phyloP scores from a whole-genome alignment of 2,329 filamentous ascomycete genomes.

The Biscogniauxia sp. region DNA sequence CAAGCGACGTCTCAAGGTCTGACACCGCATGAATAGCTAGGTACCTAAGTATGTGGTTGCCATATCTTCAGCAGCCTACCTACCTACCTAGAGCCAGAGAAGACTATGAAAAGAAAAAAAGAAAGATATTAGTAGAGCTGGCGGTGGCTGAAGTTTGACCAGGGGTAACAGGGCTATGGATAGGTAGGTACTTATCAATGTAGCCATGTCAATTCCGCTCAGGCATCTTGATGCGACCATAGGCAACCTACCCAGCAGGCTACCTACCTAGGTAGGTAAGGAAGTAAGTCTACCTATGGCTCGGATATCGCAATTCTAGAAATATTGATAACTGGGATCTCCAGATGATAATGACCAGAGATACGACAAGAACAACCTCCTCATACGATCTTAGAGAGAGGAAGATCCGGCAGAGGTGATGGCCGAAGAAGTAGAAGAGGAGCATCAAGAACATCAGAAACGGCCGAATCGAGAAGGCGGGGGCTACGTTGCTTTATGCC shows the following conservation, averaged over 20 bases:
- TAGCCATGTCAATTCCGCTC: neutral
- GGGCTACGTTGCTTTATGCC: neutral
- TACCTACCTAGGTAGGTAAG: too few relatives aligned
- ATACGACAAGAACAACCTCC: too few relatives aligned
- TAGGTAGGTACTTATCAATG: too few relatives aligned
- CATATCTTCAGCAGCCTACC: too few relatives aligned
- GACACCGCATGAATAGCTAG: neutral
- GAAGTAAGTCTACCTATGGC: too few relatives aligned
- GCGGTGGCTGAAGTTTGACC: neutral
- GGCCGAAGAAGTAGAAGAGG: neutral
- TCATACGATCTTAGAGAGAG: neutral
- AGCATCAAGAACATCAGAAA: neutral
- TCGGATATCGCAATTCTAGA: too few relatives aligned
- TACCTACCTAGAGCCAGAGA: too few relatives aligned
- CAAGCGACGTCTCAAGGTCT: neutral
- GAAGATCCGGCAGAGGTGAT: neutral
- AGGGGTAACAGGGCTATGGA: neutral
- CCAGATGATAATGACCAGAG: too few relatives aligned
- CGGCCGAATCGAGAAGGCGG: neutral
- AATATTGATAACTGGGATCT: neutral
- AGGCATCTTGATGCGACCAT: too few relatives aligned
- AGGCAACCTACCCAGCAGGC: too few relatives aligned
- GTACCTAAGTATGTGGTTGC: too few relatives aligned
- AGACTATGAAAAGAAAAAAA: neutral
- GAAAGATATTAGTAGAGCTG: neutral